Percentiles rank a stretch among this genome's conserved stretches.
phyloP scores from a whole-genome alignment of 2,329 filamentous ascomycete species.

The Microdochium paspali region DNA sequence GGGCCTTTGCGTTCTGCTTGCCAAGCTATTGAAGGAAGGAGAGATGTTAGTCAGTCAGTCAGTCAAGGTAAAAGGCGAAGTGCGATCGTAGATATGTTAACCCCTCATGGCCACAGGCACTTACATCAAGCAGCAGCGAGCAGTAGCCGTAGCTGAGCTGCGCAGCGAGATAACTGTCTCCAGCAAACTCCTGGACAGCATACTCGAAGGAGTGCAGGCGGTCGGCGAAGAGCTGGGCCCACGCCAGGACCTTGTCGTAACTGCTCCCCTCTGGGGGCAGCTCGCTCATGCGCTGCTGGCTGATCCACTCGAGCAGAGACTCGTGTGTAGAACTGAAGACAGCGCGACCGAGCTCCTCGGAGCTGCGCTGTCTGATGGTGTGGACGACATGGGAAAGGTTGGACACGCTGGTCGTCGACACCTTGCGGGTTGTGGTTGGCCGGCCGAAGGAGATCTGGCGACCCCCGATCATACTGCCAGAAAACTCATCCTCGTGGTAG shows the following conservation, averaged over 20 bases:
- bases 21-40: constrained; percentile 7
- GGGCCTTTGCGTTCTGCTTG: constrained; percentile 10
- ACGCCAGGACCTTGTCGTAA: constrained; percentile 28
- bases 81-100: too few relatives aligned
- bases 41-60: neutral
- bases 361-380: constrained; percentile 17
- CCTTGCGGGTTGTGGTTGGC: neutral
- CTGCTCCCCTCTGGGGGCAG: constrained; percentile 28
- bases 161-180: constrained; percentile 19
- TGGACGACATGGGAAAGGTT: constrained; percentile 18
- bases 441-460: too few relatives aligned
- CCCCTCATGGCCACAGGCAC: neutral
- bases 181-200: constrained; percentile 24
- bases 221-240: constrained; percentile 28
- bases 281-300: constrained; percentile 24
- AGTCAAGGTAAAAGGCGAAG: neutral
- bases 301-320: constrained; percentile 24
- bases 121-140: constrained; percentile 9
- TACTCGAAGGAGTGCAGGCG: constrained; percentile 24
- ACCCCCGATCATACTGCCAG: too few relatives aligned
- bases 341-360: constrained; percentile 16
- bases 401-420: constrained; percentile 9
- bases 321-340: constrained; percentile 13
- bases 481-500: too few relatives aligned
- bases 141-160: constrained; percentile 13